Evolutionary conservation across 2,329 filamentous ascomycete species (phyloP).

Genomic region (Podosphaera aphanis): DNA sequence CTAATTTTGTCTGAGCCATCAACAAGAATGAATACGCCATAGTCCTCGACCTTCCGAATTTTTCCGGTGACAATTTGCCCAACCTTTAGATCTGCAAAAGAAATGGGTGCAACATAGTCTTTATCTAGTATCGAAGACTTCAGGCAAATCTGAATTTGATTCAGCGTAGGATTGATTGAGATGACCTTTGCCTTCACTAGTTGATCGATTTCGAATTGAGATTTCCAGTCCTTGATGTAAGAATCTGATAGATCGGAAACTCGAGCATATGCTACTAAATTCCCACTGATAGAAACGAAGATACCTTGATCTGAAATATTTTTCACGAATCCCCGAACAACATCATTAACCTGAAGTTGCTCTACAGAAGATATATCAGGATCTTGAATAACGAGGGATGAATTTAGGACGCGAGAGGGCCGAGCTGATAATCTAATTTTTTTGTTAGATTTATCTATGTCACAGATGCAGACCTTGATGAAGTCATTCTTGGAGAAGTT

Average conservation of each 20-base stretch:
- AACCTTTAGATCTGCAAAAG: constrained; percentile 50
- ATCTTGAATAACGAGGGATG: constrained; percentile 58
- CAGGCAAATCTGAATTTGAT: constrained; percentile 64
- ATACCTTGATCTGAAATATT: constrained; percentile 74
- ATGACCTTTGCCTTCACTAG: constrained; percentile 73
- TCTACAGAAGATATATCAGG: constrained; percentile 47
- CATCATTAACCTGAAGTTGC: constrained; percentile 53
- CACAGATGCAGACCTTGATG: constrained; percentile 63
- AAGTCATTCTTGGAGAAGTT: constrained; percentile 66
- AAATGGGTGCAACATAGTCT: constrained; percentile 50
- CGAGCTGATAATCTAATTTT: constrained; percentile 58
- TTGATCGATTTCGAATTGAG: constrained; percentile 67
- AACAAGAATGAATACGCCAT: constrained; percentile 79
- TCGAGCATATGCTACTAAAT: constrained; percentile 60
- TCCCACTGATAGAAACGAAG: constrained; percentile 63
- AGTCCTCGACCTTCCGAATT: constrained; percentile 81
- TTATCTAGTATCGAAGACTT: constrained; percentile 68
- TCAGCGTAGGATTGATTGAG: constrained; percentile 39
- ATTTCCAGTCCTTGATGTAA: constrained; percentile 90
- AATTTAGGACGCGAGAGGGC: constrained; percentile 74
- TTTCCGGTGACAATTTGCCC: constrained; percentile 75
- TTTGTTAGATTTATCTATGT: constrained; percentile 66
- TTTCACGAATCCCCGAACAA: constrained; percentile 80
- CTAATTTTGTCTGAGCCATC: constrained; percentile 75
- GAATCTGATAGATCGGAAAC: constrained; percentile 75